A percentile compares a stretch with the other conserved stretches of the same genome.
Evolutionary conservation across 2,329 filamentous ascomycete species (phyloP).

Genomic region (Colletotrichum caudatum): DNA sequence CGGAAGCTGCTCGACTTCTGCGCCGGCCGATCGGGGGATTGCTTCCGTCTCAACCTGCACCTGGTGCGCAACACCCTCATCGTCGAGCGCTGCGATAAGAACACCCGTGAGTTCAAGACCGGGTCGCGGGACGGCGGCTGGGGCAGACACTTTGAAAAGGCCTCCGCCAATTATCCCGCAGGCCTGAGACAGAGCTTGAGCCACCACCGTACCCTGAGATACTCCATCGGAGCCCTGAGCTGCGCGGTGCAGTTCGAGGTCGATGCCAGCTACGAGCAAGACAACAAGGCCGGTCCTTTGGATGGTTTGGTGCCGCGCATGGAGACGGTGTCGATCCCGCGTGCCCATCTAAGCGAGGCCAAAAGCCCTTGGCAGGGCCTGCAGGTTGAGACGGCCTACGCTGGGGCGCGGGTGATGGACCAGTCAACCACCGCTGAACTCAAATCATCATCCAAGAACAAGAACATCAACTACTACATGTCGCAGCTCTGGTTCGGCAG

Average conservation of each 20-base stretch:
- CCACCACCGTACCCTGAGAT: constrained; percentile 11
- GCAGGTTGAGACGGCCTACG: background rate
- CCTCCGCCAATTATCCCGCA: background rate
- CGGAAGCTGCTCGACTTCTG: background rate
- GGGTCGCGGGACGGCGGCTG: background rate
- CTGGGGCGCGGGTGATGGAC: constrained; percentile 6
- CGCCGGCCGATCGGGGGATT: background rate
- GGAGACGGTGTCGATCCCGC: background rate
- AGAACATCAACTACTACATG: background rate
- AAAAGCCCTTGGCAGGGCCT: background rate
- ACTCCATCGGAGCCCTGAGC: constrained; percentile 7
- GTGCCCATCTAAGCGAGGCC: background rate
- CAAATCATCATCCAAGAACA: constrained; percentile 35
- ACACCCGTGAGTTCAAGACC: rapidly evolving
- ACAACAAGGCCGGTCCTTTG: background rate
- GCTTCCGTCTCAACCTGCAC: background rate
- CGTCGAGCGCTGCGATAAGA: background rate
- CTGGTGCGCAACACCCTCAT: constrained; percentile 20
- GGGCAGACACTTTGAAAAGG: constrained; percentile 13
- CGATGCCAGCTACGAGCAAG: constrained; percentile 11
- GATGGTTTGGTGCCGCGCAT: background rate
- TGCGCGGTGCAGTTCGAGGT: constrained; percentile 26
- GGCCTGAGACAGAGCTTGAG: background rate
- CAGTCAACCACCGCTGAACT: constrained; percentile 44
- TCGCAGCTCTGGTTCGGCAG: constrained; percentile 49